Percentiles rank a stretch among this genome's conserved stretches.
These are phyloP conservation scores for Lodderomyces metapsilosis DNA, from an alignment of 1,139 yeast species.

Conservation along the genomic window DNA sequence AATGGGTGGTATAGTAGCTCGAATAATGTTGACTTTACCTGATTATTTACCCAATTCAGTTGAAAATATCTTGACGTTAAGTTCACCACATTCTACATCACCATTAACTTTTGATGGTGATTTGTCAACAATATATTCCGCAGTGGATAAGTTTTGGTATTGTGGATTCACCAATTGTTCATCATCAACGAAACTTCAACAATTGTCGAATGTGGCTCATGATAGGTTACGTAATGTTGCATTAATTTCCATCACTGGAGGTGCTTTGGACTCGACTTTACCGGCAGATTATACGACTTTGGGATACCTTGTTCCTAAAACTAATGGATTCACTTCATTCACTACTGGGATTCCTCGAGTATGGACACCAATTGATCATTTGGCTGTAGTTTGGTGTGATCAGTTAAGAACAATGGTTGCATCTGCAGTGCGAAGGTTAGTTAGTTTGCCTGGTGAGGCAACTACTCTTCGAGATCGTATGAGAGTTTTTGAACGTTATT, in stretches of 20 bases:
- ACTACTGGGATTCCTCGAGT: slow-evolving; percentile 87
- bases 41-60: slow-evolving; percentile 71
- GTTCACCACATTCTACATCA: slow-evolving; percentile 91
- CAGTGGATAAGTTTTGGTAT: slow-evolving; percentile 81
- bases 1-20: slow-evolving; percentile 93
- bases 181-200: background rate
- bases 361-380: slow-evolving; percentile 94
- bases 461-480: slow-evolving; percentile 25
- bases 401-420: slow-evolving; percentile 72
- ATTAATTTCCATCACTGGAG: slow-evolving; percentile 86
- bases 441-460: slow-evolving; percentile 36
- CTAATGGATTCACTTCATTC: slow-evolving; percentile 80
- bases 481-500: slow-evolving; percentile 44
- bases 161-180: slow-evolving; percentile 41
- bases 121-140: slow-evolving; percentile 67
- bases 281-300: slow-evolving; percentile 91
- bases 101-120: slow-evolving; percentile 97
- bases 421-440: slow-evolving; percentile 56
- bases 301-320: slow-evolving; percentile 66
- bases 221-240: slow-evolving; percentile 50
- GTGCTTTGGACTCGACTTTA: slow-evolving; percentile 72
- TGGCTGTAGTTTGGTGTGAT: slow-evolving; percentile 96
- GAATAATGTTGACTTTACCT: slow-evolving; percentile 76
- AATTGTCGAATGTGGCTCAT: slow-evolving; percentile 29
- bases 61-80: slow-evolving; percentile 80